Percentiles rank a stretch among this genome's conserved stretches.
phyloP scores from a whole-genome alignment of 352 stramenopile species.

The Pythium guiyangense region DNA sequence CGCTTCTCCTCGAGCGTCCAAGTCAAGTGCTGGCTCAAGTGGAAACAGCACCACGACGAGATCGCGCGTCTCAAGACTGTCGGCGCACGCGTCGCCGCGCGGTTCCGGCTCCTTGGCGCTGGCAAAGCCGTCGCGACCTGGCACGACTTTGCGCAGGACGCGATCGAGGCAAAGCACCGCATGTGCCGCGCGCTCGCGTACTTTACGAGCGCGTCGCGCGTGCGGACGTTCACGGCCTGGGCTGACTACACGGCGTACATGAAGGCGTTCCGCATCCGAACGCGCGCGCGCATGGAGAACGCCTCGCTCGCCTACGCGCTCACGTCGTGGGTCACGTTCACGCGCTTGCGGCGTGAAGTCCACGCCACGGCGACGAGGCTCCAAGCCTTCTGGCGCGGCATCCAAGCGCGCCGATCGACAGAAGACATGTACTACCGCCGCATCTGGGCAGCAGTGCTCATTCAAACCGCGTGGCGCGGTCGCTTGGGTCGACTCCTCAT shows the following conservation, averaged over 20 bases:
- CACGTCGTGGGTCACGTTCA: constrained; percentile 42
- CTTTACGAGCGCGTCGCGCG: constrained; percentile 51
- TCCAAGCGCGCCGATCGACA: constrained; percentile 25
- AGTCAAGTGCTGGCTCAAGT: constrained; percentile 63
- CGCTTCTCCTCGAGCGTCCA: constrained; percentile 57
- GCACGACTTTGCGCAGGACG: constrained; percentile 59
- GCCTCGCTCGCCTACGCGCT: constrained; percentile 44
- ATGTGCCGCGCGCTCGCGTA: constrained; percentile 54
- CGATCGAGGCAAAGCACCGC: constrained; percentile 35
- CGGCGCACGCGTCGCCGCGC: constrained; percentile 33
- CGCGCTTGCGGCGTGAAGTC: constrained; percentile 21
- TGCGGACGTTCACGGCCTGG: constrained; percentile 63
- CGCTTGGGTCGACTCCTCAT: constrained; percentile 48
- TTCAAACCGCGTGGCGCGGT: constrained; percentile 68
- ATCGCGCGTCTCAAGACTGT: constrained; percentile 31
- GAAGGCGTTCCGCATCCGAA: constrained; percentile 34
- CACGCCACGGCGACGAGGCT: constrained; percentile 32
- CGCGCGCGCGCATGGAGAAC: constrained; percentile 43
- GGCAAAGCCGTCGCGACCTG: constrained; percentile 53
- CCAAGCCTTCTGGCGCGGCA: constrained; percentile 67
- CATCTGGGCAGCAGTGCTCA: constrained; percentile 62
- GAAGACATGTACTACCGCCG: constrained; percentile 61
- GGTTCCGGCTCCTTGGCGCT: constrained; percentile 35
- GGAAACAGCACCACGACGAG: constrained; percentile 40
- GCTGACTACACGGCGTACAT: constrained; percentile 29